Conservation (phyloP, 2,329 filamentous ascomycete genomes). For the Xylariaceae sp. region DNA sequence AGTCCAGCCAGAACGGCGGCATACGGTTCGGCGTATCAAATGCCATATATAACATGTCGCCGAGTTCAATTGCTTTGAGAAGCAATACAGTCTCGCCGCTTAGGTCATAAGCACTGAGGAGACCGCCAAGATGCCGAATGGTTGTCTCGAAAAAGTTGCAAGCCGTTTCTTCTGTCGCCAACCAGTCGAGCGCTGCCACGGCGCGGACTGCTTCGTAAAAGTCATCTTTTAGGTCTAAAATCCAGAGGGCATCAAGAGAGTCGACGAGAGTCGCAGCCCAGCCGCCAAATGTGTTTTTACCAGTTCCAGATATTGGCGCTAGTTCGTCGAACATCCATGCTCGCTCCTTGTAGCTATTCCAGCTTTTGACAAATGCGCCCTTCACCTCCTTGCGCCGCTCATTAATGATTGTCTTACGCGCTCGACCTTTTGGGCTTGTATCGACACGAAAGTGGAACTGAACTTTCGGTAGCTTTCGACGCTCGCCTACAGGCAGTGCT, state of each 20-base stretch:
- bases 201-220: slow-evolving; percentile 42
- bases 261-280: slow-evolving; percentile 49
- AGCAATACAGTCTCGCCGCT: slow-evolving; percentile 36
- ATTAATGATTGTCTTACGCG: too few species aligned
- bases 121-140: slow-evolving; percentile 41
- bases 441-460: too few species aligned
- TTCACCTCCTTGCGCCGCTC: slow-evolving; percentile 19
- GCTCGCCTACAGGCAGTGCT: too few species aligned
- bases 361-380: slow-evolving; percentile 21
- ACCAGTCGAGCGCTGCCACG: slow-evolving; percentile 41
- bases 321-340: slow-evolving; percentile 43
- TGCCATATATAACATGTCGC: slow-evolving; percentile 41
- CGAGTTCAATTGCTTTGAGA: slow-evolving; percentile 41
- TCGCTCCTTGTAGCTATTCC: slow-evolving; percentile 39
- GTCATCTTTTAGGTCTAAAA: slow-evolving; percentile 44
- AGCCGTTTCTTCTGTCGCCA: slow-evolving; percentile 19
- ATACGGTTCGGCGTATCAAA: slow-evolving; percentile 44
- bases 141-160: slow-evolving; percentile 42
- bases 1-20: slow-evolving; percentile 24
- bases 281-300: slow-evolving; percentile 38
- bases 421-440: too few species aligned
- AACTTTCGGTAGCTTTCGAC: too few species aligned
- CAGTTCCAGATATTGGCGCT: slow-evolving; percentile 36
- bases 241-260: slow-evolving; percentile 31
- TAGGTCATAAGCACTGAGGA: slow-evolving; percentile 38